phyloP scores from a whole-genome alignment of 306 rosid species.

The Cucurbita moschata region DNA sequence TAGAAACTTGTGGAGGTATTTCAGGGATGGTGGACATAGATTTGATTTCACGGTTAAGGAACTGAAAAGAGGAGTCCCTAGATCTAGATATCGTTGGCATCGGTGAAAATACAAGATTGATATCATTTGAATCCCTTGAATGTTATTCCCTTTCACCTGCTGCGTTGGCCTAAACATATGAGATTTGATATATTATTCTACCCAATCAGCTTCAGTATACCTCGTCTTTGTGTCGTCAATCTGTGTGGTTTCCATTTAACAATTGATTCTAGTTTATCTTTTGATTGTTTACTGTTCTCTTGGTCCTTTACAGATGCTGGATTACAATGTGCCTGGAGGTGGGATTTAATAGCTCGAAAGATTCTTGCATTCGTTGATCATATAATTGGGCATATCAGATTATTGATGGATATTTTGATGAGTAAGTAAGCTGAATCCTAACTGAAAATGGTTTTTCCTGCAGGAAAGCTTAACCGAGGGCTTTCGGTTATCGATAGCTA shows the following conservation, averaged over 20 bases:
- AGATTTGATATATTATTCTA: slow-evolving; percentile 4
- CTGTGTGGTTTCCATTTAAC: background rate
- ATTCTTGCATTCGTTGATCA: slow-evolving; percentile 10
- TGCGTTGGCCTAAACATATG: background rate
- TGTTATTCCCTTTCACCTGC: background rate
- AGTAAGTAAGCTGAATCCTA: background rate
- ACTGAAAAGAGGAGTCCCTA: background rate
- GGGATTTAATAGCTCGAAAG: slow-evolving; percentile 10
- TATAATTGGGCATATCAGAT: background rate
- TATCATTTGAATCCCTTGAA: background rate
- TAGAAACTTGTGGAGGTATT: background rate
- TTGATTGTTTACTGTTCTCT: slow-evolving; percentile 6
- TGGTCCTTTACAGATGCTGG: slow-evolving; percentile 45
- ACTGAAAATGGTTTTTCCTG: background rate
- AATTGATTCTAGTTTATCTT: background rate
- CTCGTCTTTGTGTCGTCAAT: background rate
- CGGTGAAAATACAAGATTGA: background rate
- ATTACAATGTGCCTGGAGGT: slow-evolving; percentile 96
- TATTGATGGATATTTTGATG: background rate
- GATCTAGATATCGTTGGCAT: background rate
- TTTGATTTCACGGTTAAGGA: background rate
- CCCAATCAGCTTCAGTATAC: background rate
- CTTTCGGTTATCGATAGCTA: slow-evolving; percentile 36
- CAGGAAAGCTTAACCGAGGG: slow-evolving; percentile 39
- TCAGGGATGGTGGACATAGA: background rate